These are phyloP conservation scores for Teunomyces stri DNA, from an alignment of 805 yeast genomes.

Conservation along the genomic window DNA sequence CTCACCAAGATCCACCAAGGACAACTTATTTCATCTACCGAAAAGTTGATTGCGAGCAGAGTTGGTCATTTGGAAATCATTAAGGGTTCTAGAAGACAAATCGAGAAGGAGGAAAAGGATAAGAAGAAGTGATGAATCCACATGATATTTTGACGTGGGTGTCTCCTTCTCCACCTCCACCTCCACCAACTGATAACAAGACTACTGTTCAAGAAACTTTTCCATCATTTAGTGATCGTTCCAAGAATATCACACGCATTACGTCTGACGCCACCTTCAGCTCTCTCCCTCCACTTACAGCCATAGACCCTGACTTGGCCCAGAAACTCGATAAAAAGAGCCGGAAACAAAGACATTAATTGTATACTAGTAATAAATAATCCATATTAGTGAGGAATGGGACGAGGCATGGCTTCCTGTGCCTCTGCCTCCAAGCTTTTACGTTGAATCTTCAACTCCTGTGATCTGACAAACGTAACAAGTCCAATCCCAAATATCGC, in stretches of 20 bases:
- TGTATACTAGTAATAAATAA: slow-evolving; percentile 1
- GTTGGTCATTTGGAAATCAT: slow-evolving; percentile 92
- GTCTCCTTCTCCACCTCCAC: background rate
- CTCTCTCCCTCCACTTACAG: slow-evolving; percentile 22
- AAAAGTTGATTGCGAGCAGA: slow-evolving; percentile 78
- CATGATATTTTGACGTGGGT: background rate
- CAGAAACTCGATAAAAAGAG: slow-evolving; percentile 12
- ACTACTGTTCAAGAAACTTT: too few species aligned
- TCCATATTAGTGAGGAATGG: slow-evolving; percentile 36
- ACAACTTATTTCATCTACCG: slow-evolving; percentile 62
- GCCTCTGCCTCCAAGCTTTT: slow-evolving; percentile 62
- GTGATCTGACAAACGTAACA: slow-evolving; percentile 42
- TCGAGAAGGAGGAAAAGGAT: slow-evolving; percentile 60
- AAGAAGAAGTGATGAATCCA: slow-evolving; percentile 15
- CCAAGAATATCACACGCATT: slow-evolving; percentile 1
- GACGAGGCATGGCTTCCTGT: slow-evolving; percentile 49
- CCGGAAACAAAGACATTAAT: slow-evolving; percentile 9
- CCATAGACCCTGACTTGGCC: slow-evolving; percentile 26
- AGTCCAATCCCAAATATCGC: slow-evolving; percentile 48
- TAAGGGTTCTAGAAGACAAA: slow-evolving; percentile 84
- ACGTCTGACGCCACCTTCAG: background rate
- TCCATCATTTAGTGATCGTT: background rate
- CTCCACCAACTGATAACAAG: background rate
- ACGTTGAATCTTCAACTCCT: slow-evolving; percentile 44
- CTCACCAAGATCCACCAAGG: slow-evolving; percentile 57